A percentile compares a stretch with the other conserved stretches of the same genome.
These are phyloP conservation scores for Boletus huronensis DNA, from an alignment of 768 basidiomycete species.

Conservation along the genomic window DNA sequence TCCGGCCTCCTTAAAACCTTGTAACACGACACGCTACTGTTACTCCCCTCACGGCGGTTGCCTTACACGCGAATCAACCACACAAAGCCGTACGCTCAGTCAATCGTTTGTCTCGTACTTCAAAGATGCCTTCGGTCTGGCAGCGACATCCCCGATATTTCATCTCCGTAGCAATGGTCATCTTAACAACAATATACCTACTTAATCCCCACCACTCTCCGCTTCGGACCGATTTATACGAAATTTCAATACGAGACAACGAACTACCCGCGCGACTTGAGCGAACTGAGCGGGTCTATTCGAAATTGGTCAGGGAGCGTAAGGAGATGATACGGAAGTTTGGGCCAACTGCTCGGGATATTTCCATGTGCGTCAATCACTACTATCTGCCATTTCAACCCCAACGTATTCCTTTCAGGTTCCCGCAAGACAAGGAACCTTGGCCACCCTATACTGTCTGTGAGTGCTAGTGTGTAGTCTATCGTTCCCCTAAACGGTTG, in stretches of 20 bases:
- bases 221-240: conserved; percentile 21
- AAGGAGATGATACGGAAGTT: conserved; percentile 50
- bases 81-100: conserved; percentile 3
- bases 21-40: conserved; percentile 14
- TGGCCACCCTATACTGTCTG: conserved; percentile 60
- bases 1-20: conserved; percentile 1
- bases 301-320: conserved; percentile 39
- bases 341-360: conserved; percentile 48
- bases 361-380: conserved; percentile 34
- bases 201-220: conserved; percentile 36
- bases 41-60: conserved; percentile 7
- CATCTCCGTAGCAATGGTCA: conserved; percentile 39
- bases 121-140: conserved; percentile 32
- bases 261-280: conserved; percentile 39
- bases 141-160: conserved; percentile 53
- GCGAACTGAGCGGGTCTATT: conserved; percentile 45
- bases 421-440: conserved; percentile 48
- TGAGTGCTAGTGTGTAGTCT: conserved; percentile 28
- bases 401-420: conserved; percentile 33
- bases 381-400: conserved; percentile 1
- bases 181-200: conserved; percentile 46
- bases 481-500: neutral
- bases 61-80: conserved; percentile 6
- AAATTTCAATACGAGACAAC: conserved; percentile 29
- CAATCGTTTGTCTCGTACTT: conserved; percentile 2